phyloP scores from a whole-genome alignment of 257 asterid species.

The Solanum sparsipilum region DNA sequence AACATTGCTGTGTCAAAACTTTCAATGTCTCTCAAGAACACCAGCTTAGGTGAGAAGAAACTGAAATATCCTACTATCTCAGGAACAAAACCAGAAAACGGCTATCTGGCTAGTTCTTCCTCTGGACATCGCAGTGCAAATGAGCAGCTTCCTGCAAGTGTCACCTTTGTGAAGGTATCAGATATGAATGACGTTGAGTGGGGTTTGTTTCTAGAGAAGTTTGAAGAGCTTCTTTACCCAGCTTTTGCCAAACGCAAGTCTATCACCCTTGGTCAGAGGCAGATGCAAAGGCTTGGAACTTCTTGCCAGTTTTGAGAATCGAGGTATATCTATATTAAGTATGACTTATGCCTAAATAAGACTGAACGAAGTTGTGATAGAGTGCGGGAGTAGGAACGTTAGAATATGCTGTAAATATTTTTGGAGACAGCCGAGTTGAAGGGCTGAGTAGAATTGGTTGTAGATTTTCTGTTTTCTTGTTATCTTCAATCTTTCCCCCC shows the following conservation, averaged over 20 bases:
- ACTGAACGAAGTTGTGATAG: constrained; percentile 9
- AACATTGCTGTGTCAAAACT: constrained; percentile 28
- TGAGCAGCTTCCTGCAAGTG: constrained; percentile 79
- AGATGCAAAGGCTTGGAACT: constrained; percentile 93
- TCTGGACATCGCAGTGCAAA: constrained; percentile 86
- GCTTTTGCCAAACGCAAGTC: constrained; percentile 67
- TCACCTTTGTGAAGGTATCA: constrained; percentile 70
- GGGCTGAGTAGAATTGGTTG: constrained; percentile 23
- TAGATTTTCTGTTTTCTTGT: constrained; percentile 5
- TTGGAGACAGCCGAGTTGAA: constrained; percentile 25
- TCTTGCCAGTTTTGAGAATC: constrained; percentile 93
- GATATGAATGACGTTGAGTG: constrained; percentile 84
- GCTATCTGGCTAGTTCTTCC: constrained; percentile 28
- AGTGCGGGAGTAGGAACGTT: background rate
- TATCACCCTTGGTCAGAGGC: constrained; percentile 52
- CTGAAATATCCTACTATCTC: constrained; percentile 36
- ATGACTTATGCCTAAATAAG: constrained; percentile 12
- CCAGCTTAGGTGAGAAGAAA: constrained; percentile 53
- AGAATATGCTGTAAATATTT: constrained; percentile 45
- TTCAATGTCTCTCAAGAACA: constrained; percentile 44
- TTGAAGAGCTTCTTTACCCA: constrained; percentile 66
- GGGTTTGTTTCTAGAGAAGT: constrained; percentile 66
- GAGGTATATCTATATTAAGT: constrained; percentile 6
- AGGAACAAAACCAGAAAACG: constrained; percentile 31
- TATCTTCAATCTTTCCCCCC: background rate